Conservation (phyloP, 148 eudicot species). For the Silene latifolia region DNA sequence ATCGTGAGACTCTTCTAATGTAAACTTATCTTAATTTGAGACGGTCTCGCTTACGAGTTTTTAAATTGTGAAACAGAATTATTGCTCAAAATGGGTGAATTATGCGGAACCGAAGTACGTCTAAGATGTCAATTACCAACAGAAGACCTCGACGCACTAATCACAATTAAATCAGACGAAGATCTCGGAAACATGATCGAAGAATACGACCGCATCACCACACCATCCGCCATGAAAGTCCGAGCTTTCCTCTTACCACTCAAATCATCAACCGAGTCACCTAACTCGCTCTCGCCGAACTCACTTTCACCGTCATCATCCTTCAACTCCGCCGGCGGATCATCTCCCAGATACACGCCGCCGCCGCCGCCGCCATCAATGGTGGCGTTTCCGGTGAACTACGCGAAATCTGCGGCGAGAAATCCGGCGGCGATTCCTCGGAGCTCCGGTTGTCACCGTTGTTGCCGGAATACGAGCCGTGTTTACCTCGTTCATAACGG, state of each 20-base stretch:
- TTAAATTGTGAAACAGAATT: constrained; percentile 39
- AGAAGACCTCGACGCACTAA: constrained; percentile 69
- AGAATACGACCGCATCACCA: constrained; percentile 47
- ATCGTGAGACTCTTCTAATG: too few relatives aligned
- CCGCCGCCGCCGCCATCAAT: constrained; percentile 7
- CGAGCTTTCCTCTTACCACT: constrained; percentile 55
- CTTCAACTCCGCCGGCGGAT: not conserved
- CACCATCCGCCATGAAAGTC: constrained; percentile 42
- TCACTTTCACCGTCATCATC: constrained; percentile 30
- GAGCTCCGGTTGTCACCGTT: constrained; percentile 26
- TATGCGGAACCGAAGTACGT: constrained; percentile 45
- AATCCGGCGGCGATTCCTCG: constrained; percentile 15
- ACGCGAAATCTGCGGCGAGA: constrained; percentile 30
- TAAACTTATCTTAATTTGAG: not conserved
- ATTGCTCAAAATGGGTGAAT: constrained; percentile 49
- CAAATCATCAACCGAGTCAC: constrained; percentile 25
- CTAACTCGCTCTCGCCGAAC: constrained; percentile 33
- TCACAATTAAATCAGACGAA: constrained; percentile 69
- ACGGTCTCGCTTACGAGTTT: not conserved
- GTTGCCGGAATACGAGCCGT: constrained; percentile 31
- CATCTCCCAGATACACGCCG: constrained; percentile 15
- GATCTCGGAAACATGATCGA: constrained; percentile 69
- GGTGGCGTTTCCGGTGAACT: constrained; percentile 19
- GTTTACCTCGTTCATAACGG: constrained; percentile 44
- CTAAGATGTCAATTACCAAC: constrained; percentile 72